Percentiles rank a stretch among this genome's conserved stretches.
Conservation (phyloP, 805 yeast species). For the Sungouiella thailandica region DNA sequence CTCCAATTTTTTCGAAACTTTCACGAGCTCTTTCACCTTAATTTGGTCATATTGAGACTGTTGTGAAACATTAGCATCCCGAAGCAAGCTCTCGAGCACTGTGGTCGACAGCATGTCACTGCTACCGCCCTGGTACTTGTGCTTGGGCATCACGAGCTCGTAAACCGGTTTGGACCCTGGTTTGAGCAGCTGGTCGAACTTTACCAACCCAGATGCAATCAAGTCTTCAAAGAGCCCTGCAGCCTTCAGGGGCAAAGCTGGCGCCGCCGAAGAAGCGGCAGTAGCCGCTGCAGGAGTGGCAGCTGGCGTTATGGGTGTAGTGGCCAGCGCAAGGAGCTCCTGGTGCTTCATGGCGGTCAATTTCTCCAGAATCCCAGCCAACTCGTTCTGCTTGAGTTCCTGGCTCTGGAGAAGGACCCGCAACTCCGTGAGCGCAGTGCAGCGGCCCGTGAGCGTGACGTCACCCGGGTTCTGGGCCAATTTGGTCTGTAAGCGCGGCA, state of each 20-base stretch:
- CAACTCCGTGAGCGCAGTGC: conserved; percentile 42
- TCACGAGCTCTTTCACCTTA: conserved; percentile 27
- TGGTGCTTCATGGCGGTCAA: conserved; percentile 35
- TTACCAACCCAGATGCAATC: conserved; percentile 34
- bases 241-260: conserved; percentile 11
- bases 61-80: conserved; percentile 9
- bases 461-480: conserved; percentile 29
- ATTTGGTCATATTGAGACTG: conserved; percentile 29
- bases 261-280: conserved; percentile 6
- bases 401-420: conserved; percentile 35
- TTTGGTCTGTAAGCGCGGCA: conserved; percentile 40
- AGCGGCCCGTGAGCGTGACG: conserved; percentile 38
- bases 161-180: conserved; percentile 35
- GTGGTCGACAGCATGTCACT: conserved; percentile 5
- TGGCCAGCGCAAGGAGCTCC: conserved; percentile 9
- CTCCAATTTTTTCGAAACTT: conserved; percentile 17
- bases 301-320: conserved; percentile 1
- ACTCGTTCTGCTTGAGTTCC: conserved; percentile 28
- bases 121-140: conserved; percentile 18
- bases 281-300: conserved; percentile 13
- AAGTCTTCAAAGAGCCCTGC: conserved; percentile 31
- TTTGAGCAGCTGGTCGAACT: conserved; percentile 35
- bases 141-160: conserved; percentile 26
- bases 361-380: conserved; percentile 34
- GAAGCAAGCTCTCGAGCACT: conserved; percentile 12